Evolutionary conservation across 2,329 filamentous ascomycete species (phyloP).

Genomic region (Chrysoporthe austroafricana): DNA sequence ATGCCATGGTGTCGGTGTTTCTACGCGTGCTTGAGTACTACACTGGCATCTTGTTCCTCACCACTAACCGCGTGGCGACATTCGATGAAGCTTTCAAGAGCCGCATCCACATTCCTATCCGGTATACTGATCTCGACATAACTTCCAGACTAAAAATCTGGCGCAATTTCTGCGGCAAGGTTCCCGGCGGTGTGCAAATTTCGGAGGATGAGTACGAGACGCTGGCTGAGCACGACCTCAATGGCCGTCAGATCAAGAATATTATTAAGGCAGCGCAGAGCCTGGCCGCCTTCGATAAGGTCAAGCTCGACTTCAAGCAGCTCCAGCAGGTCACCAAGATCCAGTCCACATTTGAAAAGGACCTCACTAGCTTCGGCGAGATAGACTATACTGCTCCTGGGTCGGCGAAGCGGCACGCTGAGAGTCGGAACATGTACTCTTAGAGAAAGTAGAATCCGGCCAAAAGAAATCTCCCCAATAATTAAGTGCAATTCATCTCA

Average conservation of each 20-base stretch:
- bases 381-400: conserved; percentile 31
- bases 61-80: conserved; percentile 46
- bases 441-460: background rate
- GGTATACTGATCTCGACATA: conserved; percentile 34
- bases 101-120: conserved; percentile 42
- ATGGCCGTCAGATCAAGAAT: conserved; percentile 38
- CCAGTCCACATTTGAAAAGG: conserved; percentile 38
- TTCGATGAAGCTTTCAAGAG: conserved; percentile 48
- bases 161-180: conserved; percentile 30
- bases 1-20: conserved; percentile 29
- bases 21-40: conserved; percentile 42
- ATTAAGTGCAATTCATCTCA: background rate
- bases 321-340: conserved; percentile 38
- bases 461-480: background rate
- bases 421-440: conserved; percentile 25
- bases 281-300: conserved; percentile 39
- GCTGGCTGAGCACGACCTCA: conserved; percentile 32
- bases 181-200: conserved; percentile 33
- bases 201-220: conserved; percentile 30
- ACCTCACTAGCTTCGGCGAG: conserved; percentile 31
- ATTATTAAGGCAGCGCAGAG: conserved; percentile 37
- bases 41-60: conserved; percentile 44
- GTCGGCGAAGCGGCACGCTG: conserved; percentile 23
- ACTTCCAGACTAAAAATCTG: conserved; percentile 28
- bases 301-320: conserved; percentile 35